Base-by-base conservation (phyloP, 495 filamentous ascomycete genomes). In the Diplogelasinospora grovesii region DNA sequence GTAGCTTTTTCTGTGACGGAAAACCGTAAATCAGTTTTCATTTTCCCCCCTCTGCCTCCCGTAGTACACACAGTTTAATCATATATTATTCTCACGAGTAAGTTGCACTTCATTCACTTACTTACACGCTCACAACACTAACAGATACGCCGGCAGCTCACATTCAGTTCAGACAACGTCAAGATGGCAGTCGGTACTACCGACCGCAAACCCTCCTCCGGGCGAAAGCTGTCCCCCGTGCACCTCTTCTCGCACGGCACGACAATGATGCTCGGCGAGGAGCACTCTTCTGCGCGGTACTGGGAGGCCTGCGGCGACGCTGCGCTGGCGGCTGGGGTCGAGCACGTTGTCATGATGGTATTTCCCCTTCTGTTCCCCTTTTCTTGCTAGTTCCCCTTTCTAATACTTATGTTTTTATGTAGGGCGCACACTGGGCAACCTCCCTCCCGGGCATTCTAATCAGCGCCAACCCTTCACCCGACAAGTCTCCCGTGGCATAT, bases 191-290 rank as follows among this genome's bases (percentile, higher is more conserved):
- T 11, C 28, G 16, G 18, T 6, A 19, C 8, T 8, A 22, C 8
- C 8, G 32, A 32, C 14, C 36, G n/a, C 18, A 18, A 25, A 16
- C 22, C 11, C 20, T 16, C 5, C 36, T 8, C 7, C 11, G 9
- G 15, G 23, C 24, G 39, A 35, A 34, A 44, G 44, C 41, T 55
- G 34, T 68, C 74, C 4, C 78, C 78, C 1, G 78, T 79, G 5
- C 77, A 79, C 48, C 77, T 82, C 60, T 79, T 82, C 61, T 81
- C 78, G 10, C 78, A 82, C 68, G 78, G 78, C 57, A 77, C 74
- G 25, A 80, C 77, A 19, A 79, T 79, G 75, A 81, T 82, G 76
- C 63, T 82, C 10, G 78, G 76, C 28, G 78, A 79, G 43, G 68
- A 77, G 42, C 74, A 68, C 29, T 49, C 63, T 11, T 76, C 74